A percentile compares a stretch with the other conserved stretches of the same genome.
Evolutionary conservation across 1,284 basidiomycete species (phyloP).

Genomic region (Ustilago shanxiensis): DNA sequence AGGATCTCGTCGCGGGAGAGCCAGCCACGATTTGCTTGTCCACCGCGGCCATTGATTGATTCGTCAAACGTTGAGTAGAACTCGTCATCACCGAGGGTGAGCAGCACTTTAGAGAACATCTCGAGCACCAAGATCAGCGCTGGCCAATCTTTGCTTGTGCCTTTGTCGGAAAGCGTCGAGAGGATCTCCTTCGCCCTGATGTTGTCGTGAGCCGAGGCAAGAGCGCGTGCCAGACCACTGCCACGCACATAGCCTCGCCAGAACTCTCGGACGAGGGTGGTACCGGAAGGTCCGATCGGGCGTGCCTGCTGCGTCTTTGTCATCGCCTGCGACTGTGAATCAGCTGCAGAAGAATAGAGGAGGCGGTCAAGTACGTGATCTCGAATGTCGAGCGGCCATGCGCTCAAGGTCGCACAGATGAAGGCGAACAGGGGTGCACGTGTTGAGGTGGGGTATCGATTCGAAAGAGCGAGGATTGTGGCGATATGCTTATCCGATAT

Average conservation of each 20-base stretch:
- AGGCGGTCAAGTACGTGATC: constrained; percentile 53
- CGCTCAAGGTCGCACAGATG: constrained; percentile 54
- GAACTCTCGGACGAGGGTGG: constrained; percentile 62
- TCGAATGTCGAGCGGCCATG: constrained; percentile 55
- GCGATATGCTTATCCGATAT: constrained; percentile 57
- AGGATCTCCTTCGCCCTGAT: constrained; percentile 45
- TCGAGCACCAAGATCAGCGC: constrained; percentile 84
- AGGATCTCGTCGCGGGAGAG: constrained; percentile 85
- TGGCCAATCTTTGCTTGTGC: constrained; percentile 69
- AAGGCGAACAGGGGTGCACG: constrained; percentile 62
- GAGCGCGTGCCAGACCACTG: constrained; percentile 44
- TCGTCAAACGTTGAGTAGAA: constrained; percentile 77
- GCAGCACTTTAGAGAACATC: constrained; percentile 84
- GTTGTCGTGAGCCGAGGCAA: constrained; percentile 39
- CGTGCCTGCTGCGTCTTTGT: constrained; percentile 13
- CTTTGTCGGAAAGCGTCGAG: constrained; percentile 12
- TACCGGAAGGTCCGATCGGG: constrained; percentile 28
- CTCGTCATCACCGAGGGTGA: constrained; percentile 96
- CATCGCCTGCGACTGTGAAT: constrained; percentile 9
- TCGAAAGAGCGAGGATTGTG: constrained; percentile 55
- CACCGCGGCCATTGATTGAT: constrained; percentile 15
- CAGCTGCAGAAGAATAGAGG: constrained; percentile 31
- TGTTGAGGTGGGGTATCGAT: constrained; percentile 53
- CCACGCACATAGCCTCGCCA: constrained; percentile 67
- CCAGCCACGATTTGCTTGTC: constrained; percentile 21